Conservation (phyloP, 2,329 filamentous ascomycete genomes). For the Colletotrichum musae region DNA sequence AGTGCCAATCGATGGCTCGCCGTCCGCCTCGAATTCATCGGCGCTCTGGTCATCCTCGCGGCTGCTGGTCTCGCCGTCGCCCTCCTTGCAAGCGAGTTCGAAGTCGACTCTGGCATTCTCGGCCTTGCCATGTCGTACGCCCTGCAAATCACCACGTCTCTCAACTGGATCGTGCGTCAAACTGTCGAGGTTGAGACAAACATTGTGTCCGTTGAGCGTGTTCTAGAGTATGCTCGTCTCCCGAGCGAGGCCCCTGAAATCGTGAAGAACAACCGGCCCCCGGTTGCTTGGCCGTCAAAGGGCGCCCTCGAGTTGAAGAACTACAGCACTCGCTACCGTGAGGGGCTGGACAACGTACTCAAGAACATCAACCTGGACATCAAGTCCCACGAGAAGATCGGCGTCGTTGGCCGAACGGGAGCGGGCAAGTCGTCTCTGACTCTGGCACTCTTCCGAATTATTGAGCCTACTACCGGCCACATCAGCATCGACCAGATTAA, state of each 20-base stretch:
- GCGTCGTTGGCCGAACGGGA: slow-evolving; percentile 94
- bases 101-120: slow-evolving; percentile 80
- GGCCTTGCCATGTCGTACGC: slow-evolving; percentile 98
- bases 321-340: slow-evolving; percentile 93
- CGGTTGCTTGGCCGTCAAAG: slow-evolving; percentile 91
- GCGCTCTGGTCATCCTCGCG: slow-evolving; percentile 91
- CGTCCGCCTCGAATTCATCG: slow-evolving; percentile 94
- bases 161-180: slow-evolving; percentile 99
- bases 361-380: slow-evolving; percentile 94
- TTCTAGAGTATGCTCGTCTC: slow-evolving; percentile 92
- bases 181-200: slow-evolving; percentile 99
- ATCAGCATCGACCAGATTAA: slow-evolving; percentile 93
- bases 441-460: slow-evolving; percentile 93
- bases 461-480: slow-evolving; percentile 85
- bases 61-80: slow-evolving; percentile 87
- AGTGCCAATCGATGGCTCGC: slow-evolving; percentile 96
- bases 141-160: slow-evolving; percentile 93
- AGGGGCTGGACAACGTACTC: slow-evolving; percentile 90
- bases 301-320: slow-evolving; percentile 92
- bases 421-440: slow-evolving; percentile 97
- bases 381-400: slow-evolving; percentile 97
- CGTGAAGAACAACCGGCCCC: slow-evolving; percentile 87
- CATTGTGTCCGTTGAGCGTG: slow-evolving; percentile 97
- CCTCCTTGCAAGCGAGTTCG: slow-evolving; percentile 78
- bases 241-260: slow-evolving; percentile 96